A percentile compares a stretch with the other conserved stretches of the same genome.
Conservation (phyloP, 2,329 filamentous ascomycete species). For the Colletotrichum tamarilloi region DNA sequence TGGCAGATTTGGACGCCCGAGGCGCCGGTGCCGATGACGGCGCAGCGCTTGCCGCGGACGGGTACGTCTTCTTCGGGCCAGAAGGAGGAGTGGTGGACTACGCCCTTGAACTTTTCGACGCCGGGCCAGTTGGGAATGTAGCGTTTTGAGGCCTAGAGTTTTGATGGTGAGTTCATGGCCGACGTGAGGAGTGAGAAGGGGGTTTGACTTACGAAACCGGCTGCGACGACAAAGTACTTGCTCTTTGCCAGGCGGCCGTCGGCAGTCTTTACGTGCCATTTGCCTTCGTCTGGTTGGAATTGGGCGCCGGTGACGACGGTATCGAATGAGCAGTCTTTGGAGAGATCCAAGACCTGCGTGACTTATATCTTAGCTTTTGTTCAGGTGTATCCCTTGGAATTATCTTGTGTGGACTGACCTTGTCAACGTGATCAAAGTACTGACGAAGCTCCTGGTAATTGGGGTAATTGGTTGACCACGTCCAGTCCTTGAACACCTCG, state of each 20-base stretch:
- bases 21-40: constrained; percentile 73
- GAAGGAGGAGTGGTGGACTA: constrained; percentile 69
- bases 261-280: constrained; percentile 61
- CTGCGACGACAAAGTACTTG: constrained; percentile 63
- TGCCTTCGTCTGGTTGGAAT: constrained; percentile 58
- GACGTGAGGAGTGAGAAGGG: background rate
- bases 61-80: constrained; percentile 70
- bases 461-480: constrained; percentile 65
- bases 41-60: constrained; percentile 67
- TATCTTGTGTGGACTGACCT: constrained; percentile 36
- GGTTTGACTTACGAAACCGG: constrained; percentile 57
- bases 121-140: constrained; percentile 71
- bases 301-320: constrained; percentile 63
- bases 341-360: constrained; percentile 56
- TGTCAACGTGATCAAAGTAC: constrained; percentile 71
- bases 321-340: constrained; percentile 68
- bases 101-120: constrained; percentile 68
- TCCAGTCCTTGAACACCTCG: constrained; percentile 66
- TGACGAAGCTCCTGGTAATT: constrained; percentile 60
- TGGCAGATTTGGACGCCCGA: constrained; percentile 74
- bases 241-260: constrained; percentile 62
- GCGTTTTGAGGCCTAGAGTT: constrained; percentile 62
- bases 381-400: too few species aligned
- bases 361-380: background rate
- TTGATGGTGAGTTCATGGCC: background rate